Evolutionary conservation across 2,329 filamentous ascomycete species (phyloP).

Genomic region (Penicillium sp.): DNA sequence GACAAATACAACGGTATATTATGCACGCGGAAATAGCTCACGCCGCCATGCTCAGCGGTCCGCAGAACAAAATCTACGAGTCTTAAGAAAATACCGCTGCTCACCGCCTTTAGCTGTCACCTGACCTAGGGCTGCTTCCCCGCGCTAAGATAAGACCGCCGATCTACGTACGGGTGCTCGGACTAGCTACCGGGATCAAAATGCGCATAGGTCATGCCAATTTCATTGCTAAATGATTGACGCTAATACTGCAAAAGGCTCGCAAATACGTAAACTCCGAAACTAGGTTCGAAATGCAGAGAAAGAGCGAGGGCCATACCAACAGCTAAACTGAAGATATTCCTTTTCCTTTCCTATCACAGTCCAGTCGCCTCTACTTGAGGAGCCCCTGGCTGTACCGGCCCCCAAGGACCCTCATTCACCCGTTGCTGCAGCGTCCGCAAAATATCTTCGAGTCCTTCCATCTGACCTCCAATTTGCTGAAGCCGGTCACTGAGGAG

Average conservation of each 20-base stretch:
- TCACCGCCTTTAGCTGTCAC: constrained; percentile 16
- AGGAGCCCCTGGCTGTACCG: constrained; percentile 28
- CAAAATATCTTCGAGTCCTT: constrained; percentile 42
- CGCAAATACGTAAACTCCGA: too few species aligned
- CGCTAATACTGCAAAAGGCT: too few species aligned
- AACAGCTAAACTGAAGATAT: too few species aligned
- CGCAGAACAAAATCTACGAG: neutral
- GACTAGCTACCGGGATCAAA: too few species aligned
- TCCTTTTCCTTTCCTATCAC: constrained; percentile 12
- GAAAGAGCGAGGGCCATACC: too few species aligned
- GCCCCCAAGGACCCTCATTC: constrained; percentile 44
- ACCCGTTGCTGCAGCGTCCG: constrained; percentile 41
- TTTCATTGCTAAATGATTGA: too few species aligned
- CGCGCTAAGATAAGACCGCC: constrained; percentile 19
- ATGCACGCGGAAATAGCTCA: neutral
- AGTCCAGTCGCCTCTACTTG: constrained; percentile 39
- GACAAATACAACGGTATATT: neutral
- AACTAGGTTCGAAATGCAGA: too few species aligned
- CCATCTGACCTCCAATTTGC: constrained; percentile 29
- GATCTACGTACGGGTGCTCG: constrained; percentile 5
- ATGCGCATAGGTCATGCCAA: too few species aligned
- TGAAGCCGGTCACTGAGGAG: constrained; percentile 49
- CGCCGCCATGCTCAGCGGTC: constrained; percentile 8
- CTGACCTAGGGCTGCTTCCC: neutral
- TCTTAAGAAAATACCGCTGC: constrained; percentile 19